Evolutionary conservation across 2,329 filamentous ascomycete genomes (phyloP).

Genomic region (Trichoderma atroviride): DNA sequence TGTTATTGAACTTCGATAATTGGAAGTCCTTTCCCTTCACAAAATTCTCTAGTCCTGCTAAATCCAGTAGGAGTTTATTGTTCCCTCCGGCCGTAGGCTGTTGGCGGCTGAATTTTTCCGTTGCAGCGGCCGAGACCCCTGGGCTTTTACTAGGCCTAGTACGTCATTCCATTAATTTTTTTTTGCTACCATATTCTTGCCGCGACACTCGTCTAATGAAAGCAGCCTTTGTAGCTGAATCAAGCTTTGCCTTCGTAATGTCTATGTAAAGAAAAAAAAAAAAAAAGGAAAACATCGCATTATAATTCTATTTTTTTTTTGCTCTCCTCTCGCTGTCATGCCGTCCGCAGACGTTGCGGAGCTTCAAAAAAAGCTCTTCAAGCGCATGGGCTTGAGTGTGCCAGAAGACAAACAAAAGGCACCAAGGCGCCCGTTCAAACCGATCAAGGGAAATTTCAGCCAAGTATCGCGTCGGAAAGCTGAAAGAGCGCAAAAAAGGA

Average conservation of each 20-base stretch:
- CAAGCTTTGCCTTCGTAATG: not conserved
- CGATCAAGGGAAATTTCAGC: conserved; percentile 30
- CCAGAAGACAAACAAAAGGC: conserved; percentile 30
- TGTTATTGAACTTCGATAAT: too few species aligned
- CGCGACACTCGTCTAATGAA: not conserved
- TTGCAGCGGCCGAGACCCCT: not conserved
- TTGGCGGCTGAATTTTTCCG: not conserved
- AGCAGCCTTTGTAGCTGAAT: not conserved
- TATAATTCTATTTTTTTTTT: not conserved
- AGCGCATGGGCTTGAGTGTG: conserved; percentile 41
- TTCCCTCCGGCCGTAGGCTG: not conserved
- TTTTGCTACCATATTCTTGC: not conserved
- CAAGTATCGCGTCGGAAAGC: conserved; percentile 70
- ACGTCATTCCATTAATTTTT: conserved; percentile 4
- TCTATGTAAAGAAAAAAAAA: not conserved
- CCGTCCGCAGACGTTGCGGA: conserved; percentile 36
- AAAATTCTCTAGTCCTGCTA: not conserved
- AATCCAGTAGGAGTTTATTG: not conserved
- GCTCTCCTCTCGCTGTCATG: conserved; percentile 27
- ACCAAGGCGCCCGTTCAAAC: conserved; percentile 21
- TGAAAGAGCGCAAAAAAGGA: conserved; percentile 64
- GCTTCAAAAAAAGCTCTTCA: conserved; percentile 44
- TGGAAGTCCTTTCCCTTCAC: too few species aligned
- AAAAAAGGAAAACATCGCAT: too few species aligned
- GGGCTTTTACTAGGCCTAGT: not conserved